These are phyloP conservation scores for Cryptosporidium parvum DNA, from an alignment of 169 alveolate genomes.

Conservation along the genomic window DNA sequence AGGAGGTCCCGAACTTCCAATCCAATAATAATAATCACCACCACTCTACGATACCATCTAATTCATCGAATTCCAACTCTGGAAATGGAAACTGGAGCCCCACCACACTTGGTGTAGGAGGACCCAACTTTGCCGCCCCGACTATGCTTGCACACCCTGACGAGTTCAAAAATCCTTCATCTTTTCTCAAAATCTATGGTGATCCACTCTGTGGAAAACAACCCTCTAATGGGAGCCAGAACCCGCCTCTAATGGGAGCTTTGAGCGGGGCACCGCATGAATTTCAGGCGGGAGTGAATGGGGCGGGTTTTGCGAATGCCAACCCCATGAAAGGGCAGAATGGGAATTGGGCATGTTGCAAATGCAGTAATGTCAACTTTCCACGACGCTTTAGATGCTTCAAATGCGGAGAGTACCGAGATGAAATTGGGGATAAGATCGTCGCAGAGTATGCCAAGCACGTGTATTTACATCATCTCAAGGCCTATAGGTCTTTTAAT, in stretches of 20 bases:
- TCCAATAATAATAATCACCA: background rate
- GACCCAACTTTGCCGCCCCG: slow-evolving; percentile 76
- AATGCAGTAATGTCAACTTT: slow-evolving; percentile 82
- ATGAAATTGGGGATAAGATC: slow-evolving; percentile 80
- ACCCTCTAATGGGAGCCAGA: background rate
- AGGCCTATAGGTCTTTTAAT: slow-evolving; percentile 73
- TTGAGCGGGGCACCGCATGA: background rate
- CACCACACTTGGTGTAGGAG: slow-evolving; percentile 63
- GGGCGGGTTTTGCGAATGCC: slow-evolving; percentile 38
- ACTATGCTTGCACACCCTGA: slow-evolving; percentile 75
- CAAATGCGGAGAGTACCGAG: slow-evolving; percentile 81
- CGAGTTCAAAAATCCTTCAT: slow-evolving; percentile 80
- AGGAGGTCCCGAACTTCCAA: slow-evolving; percentile 11
- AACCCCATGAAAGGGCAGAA: slow-evolving; percentile 79
- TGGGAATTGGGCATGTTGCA: slow-evolving; percentile 84
- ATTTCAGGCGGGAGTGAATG: background rate
- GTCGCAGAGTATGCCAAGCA: slow-evolving; percentile 83
- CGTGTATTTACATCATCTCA: slow-evolving; percentile 81
- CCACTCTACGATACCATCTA: background rate
- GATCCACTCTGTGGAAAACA: slow-evolving; percentile 82
- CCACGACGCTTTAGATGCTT: slow-evolving; percentile 85
- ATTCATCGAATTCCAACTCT: background rate
- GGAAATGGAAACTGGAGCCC: slow-evolving; percentile 67
- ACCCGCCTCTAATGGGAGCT: background rate
- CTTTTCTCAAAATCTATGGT: slow-evolving; percentile 84